These are phyloP conservation scores for Lentinula lateritia DNA, from an alignment of 768 basidiomycete species.

Conservation along the genomic window DNA sequence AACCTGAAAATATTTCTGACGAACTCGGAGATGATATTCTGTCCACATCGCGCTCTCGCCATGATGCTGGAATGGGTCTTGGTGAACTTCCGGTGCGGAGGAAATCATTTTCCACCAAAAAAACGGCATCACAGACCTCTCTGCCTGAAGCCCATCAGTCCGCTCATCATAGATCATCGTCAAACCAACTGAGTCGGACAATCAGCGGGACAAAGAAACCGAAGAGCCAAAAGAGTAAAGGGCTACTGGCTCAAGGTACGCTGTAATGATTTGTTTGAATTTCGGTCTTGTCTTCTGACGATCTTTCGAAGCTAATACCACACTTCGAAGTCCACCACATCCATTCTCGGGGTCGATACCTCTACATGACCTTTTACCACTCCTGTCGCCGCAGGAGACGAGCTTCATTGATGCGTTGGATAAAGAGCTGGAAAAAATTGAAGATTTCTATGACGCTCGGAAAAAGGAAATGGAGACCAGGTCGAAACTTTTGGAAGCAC, in stretches of 20 bases:
- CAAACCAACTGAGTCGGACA: not conserved
- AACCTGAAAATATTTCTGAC: not conserved
- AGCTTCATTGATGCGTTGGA: constrained; percentile 79
- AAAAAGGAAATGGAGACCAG: constrained; percentile 57
- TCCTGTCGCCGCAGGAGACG: constrained; percentile 54
- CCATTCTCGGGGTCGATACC: constrained; percentile 27
- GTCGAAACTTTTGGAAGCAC: constrained; percentile 47
- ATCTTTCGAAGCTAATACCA: not conserved
- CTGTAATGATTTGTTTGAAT: not conserved
- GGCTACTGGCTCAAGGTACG: not conserved
- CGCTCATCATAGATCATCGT: not conserved
- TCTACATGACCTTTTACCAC: constrained; percentile 42
- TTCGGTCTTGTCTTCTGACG: not conserved
- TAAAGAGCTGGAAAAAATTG: constrained; percentile 77
- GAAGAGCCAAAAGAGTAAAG: not conserved
- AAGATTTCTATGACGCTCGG: constrained; percentile 71
- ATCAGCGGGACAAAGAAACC: not conserved
- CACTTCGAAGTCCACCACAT: constrained; percentile 12
- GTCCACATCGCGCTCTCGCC: not conserved
- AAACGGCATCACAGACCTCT: not conserved
- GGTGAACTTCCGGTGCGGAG: not conserved
- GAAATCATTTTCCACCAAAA: not conserved
- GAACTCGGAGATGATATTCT: constrained; percentile 8
- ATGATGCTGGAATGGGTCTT: constrained; percentile 3
- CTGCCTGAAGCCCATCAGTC: not conserved